These are phyloP conservation scores for Lasiodiplodia citricola DNA, from an alignment of 2,329 filamentous ascomycete species.

Conservation along the genomic window DNA sequence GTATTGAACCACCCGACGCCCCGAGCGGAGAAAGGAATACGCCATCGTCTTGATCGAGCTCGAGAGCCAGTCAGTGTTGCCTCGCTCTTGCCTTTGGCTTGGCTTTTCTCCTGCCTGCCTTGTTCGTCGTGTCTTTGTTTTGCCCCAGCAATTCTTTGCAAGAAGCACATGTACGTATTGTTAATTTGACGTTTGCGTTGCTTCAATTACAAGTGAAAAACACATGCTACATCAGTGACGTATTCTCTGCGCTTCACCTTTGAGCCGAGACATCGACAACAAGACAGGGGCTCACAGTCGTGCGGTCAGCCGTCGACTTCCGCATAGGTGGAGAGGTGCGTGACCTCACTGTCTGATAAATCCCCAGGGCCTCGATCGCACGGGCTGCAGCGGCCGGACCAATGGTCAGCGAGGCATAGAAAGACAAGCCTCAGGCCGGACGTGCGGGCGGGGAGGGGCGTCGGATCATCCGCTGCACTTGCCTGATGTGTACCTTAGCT, in stretches of 20 bases:
- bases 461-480: constrained; percentile 17
- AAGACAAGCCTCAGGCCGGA: constrained; percentile 1
- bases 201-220: no score
- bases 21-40: neutral
- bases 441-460: constrained; percentile 1
- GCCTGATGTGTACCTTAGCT: constrained; percentile 9
- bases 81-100: neutral
- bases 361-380: constrained; percentile 4
- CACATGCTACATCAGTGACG: neutral
- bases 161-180: no score
- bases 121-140: neutral
- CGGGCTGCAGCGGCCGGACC: neutral
- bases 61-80: neutral
- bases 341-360: constrained; percentile 7
- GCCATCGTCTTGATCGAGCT: neutral
- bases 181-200: no score
- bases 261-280: neutral
- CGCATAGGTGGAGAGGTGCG: neutral
- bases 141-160: no score
- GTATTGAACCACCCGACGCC: neutral
- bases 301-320: neutral
- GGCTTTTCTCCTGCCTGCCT: neutral
- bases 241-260: neutral
- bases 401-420: neutral
- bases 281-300: neutral